phyloP scores from a whole-genome alignment of 108 stramenopile species.

The Epithemia pelagica region DNA sequence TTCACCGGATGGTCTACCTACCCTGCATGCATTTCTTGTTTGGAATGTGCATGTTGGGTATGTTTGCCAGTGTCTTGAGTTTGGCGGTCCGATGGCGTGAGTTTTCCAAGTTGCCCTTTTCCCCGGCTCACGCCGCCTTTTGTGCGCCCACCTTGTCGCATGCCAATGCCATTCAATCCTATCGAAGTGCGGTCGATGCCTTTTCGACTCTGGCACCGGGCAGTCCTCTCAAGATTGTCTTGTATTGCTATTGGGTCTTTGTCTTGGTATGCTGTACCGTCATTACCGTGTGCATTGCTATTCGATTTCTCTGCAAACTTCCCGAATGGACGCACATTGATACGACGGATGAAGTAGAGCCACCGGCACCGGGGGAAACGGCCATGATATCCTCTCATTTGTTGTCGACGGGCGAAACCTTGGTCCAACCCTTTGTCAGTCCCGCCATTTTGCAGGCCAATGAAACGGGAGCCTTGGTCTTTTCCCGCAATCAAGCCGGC shows the following conservation, averaged over 20 bases:
- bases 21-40: conserved; percentile 68
- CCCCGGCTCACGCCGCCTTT: conserved; percentile 79
- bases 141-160: conserved; percentile 67
- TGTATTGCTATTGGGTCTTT: conserved; percentile 58
- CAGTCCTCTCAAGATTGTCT: conserved; percentile 25
- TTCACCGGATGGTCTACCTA: conserved; percentile 65
- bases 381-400: conserved; percentile 37
- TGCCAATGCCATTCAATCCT: conserved; percentile 72
- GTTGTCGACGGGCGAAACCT: conserved; percentile 58
- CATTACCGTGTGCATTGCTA: conserved; percentile 47
- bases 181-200: conserved; percentile 56
- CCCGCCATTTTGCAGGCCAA: conserved; percentile 74
- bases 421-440: conserved; percentile 59
- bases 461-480: conserved; percentile 59
- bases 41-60: conserved; percentile 47
- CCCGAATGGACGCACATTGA: conserved; percentile 62
- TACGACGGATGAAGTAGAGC: conserved; percentile 52
- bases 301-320: conserved; percentile 46
- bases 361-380: conserved; percentile 67
- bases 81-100: conserved; percentile 45
- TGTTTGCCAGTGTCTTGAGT: conserved; percentile 58
- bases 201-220: conserved; percentile 44
- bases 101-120: conserved; percentile 49
- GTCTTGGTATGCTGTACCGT: conserved; percentile 47
- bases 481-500: conserved; percentile 31